These are phyloP conservation scores for Colletotrichum trifolii DNA, from an alignment of 2,329 filamentous ascomycete species.

Conservation along the genomic window DNA sequence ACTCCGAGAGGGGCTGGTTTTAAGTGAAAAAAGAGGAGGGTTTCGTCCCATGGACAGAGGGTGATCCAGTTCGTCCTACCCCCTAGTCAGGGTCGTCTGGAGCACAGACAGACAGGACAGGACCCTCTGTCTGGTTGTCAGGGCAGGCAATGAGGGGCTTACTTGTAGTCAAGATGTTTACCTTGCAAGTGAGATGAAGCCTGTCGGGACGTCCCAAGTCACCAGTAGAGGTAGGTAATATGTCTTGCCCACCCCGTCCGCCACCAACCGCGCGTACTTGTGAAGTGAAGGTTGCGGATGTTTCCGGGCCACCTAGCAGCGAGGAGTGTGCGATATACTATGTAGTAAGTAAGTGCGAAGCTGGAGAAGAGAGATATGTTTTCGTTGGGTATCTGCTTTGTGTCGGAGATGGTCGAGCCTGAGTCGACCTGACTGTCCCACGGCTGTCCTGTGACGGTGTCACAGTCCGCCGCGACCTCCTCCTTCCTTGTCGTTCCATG, in stretches of 20 bases:
- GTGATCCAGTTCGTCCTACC: not conserved
- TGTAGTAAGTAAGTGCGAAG: not conserved
- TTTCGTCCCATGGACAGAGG: conserved; percentile 20
- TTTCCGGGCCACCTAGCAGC: too few species aligned
- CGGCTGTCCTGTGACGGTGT: not conserved
- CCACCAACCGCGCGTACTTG: too few species aligned
- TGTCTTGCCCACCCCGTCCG: too few species aligned
- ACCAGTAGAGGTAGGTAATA: too few species aligned
- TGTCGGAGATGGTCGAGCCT: too few species aligned
- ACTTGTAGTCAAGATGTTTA: conserved; percentile 10
- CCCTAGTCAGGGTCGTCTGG: conserved; percentile 14
- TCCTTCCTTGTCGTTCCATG: too few species aligned
- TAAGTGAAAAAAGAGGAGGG: conserved; percentile 5
- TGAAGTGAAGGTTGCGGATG: too few species aligned
- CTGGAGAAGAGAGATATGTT: conserved; percentile 11
- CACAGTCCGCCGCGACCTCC: not conserved
- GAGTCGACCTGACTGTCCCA: too few species aligned
- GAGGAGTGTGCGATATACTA: too few species aligned
- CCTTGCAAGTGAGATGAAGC: not conserved
- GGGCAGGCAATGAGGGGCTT: conserved; percentile 17
- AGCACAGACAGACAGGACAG: conserved; percentile 17
- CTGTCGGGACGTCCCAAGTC: too few species aligned
- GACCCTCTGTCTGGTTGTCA: conserved; percentile 2
- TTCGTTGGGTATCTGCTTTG: conserved; percentile 27
- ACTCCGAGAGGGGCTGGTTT: conserved; percentile 21